Evolutionary conservation across 345 rosid genomes (phyloP).

Genomic region (Rubroshorea leprosula): DNA sequence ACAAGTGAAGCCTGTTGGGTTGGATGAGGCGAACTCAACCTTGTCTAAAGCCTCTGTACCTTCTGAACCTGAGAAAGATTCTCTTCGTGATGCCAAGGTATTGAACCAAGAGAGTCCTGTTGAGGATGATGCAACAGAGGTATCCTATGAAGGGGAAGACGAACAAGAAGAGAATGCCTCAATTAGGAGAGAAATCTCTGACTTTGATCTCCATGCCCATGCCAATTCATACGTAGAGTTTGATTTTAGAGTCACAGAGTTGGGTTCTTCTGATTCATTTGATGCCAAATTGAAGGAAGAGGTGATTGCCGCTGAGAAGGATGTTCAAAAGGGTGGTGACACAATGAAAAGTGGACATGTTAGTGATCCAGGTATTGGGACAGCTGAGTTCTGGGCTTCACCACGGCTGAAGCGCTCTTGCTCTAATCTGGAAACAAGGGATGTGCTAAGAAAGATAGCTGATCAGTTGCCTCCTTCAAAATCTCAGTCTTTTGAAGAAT

Average conservation of each 20-base stretch:
- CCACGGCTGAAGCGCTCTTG: constrained; percentile 79
- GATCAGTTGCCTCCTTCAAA: constrained; percentile 31
- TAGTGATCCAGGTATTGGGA: constrained; percentile 79
- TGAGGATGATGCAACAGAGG: constrained; percentile 34
- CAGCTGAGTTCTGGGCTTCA: constrained; percentile 49
- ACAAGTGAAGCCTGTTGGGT: constrained; percentile 47
- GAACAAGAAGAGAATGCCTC: constrained; percentile 60
- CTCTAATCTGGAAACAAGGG: constrained; percentile 56
- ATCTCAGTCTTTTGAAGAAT: constrained; percentile 36
- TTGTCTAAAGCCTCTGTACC: constrained; percentile 30
- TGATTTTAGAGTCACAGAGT: constrained; percentile 14
- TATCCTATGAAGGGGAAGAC: constrained; percentile 69
- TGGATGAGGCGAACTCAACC: constrained; percentile 35
- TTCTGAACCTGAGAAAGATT: constrained; percentile 15
- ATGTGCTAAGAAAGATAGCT: constrained; percentile 29
- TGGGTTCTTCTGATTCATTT: constrained; percentile 19
- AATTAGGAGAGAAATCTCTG: constrained; percentile 52
- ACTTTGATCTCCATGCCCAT: constrained; percentile 41
- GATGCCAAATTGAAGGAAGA: constrained; percentile 18
- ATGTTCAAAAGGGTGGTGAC: constrained; percentile 21
- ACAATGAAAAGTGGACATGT: constrained; percentile 50
- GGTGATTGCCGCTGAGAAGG: constrained; percentile 14
- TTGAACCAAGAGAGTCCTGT: constrained; percentile 26
- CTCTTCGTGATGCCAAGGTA: constrained; percentile 24
- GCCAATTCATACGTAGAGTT: constrained; percentile 25